Evolutionary conservation across 2,329 filamentous ascomycete genomes (phyloP), one percentile per base, ranked within the genome.

Genomic region (Diaporthe batatas): DNA sequence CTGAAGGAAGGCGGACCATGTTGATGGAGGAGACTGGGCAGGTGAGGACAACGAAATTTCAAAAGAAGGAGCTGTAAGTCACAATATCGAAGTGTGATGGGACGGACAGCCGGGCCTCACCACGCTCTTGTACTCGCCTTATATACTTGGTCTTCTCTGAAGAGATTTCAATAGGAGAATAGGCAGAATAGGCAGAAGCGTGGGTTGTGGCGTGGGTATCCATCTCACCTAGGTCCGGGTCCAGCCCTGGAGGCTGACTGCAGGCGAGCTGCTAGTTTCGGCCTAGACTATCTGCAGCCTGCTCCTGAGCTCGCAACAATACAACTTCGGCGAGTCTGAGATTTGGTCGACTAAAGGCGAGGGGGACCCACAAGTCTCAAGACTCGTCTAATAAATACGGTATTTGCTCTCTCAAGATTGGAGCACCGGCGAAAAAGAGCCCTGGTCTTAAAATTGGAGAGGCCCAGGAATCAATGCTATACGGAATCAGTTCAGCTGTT

Each of bases 101-200:
- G 55, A 39, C 2, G 39, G 12, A 36, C 14, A 42, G 34, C n/a
- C 16, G 1, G 57, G 42, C 11, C n/a, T 23, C 8, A 14, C 34
- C 23, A 6, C 12, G n/a, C 36, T 59, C 42, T 29, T 59, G 29
- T 29, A 29, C 29, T 39, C 36, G 36, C 36, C 12, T 3, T 39
- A 39, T 39, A 39, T 12, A 39, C 36, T 39, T 12, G 12, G 36
- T 12, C 36, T 39, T 39, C 36, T 58, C 34, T 39, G n/a, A 42
- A 58, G 55, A n/a, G 6, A 14, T 25, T 7, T 39, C 49, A 53
- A 6, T 7, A 54, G 12, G 6, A 29, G 7, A 59, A 21, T 25
- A 42, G 16, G 34, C 57, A 59, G 36, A 42, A 59, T 42, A 59
- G 57, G 57, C 57, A 59, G 57, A 42, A 59, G n/a, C n/a, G 7